A percentile compares a stretch with the other conserved stretches of the same genome.
phyloP scores from a whole-genome alignment of 495 filamentous ascomycete species.

The Podospora australis region DNA sequence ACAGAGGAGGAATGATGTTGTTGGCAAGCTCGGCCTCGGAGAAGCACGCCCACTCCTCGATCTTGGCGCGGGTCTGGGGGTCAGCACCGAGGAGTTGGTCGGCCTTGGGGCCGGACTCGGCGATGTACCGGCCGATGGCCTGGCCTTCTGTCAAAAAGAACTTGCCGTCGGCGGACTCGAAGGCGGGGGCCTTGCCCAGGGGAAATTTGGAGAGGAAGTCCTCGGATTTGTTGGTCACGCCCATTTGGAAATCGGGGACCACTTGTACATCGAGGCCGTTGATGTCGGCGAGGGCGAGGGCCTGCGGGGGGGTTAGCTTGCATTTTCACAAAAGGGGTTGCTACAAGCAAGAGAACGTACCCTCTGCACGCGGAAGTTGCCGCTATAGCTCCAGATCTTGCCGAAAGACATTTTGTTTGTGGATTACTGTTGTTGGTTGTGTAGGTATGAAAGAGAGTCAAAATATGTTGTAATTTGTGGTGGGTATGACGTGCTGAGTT shows the following conservation, averaged over 20 bases:
- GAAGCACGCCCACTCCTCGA: slow-evolving; percentile 48
- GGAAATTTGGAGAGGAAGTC: slow-evolving; percentile 57
- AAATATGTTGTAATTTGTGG: neutral
- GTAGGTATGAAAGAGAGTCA: neutral
- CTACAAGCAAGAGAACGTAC: slow-evolving; percentile 24
- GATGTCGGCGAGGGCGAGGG: slow-evolving; percentile 45
- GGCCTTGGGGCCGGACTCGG: slow-evolving; percentile 45
- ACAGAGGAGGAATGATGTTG: slow-evolving; percentile 22
- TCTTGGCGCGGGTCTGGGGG: slow-evolving; percentile 38
- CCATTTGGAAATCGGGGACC: slow-evolving; percentile 35
- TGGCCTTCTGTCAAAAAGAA: slow-evolving; percentile 45
- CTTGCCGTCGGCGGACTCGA: slow-evolving; percentile 46
- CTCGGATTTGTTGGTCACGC: slow-evolving; percentile 42
- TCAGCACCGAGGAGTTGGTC: slow-evolving; percentile 46
- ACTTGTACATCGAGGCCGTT: slow-evolving; percentile 44
- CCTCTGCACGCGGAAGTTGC: slow-evolving; percentile 45
- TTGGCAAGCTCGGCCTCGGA: slow-evolving; percentile 39
- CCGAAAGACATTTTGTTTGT: slow-evolving; percentile 47
- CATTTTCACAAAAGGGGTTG: neutral
- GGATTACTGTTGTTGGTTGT: neutral
- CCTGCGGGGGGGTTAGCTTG: slow-evolving; percentile 23
- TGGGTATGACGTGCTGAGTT: too few species aligned
- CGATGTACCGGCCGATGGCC: slow-evolving; percentile 51
- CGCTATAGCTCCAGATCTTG: slow-evolving; percentile 41
- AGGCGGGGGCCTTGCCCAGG: slow-evolving; percentile 53